Evolutionary conservation across 2,329 filamentous ascomycete species (phyloP).

Genomic region (Phialocephala sp.): DNA sequence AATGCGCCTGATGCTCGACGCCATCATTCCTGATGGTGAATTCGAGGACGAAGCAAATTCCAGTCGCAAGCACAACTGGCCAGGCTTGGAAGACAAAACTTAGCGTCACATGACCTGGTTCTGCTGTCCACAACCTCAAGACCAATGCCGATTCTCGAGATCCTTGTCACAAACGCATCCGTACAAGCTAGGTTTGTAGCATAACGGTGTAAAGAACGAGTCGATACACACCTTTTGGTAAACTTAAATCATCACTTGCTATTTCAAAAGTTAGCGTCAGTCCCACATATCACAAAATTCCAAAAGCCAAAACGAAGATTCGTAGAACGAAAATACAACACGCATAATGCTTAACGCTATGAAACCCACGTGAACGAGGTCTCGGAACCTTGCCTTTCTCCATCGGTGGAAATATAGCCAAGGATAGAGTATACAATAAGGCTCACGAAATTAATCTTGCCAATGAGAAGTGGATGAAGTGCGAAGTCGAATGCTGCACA

Average conservation of each 20-base stretch:
- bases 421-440: neutral
- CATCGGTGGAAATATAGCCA: neutral
- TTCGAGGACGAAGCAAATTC: too few species aligned
- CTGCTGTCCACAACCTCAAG: neutral
- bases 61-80: too few species aligned
- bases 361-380: too few species aligned
- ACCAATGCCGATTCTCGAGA: neutral
- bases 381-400: too few species aligned
- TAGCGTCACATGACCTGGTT: neutral
- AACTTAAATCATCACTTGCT: constrained; percentile 68
- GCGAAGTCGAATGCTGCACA: neutral
- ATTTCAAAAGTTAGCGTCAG: constrained; percentile 41
- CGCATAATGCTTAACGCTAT: too few species aligned
- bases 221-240: constrained; percentile 61
- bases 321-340: neutral
- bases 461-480: neutral
- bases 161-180: neutral
- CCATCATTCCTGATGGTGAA: too few species aligned
- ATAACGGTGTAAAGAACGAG: neutral
- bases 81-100: too few species aligned
- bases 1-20: too few species aligned
- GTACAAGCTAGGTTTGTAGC: neutral
- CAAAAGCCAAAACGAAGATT: neutral
- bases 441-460: too few species aligned
- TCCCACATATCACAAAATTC: neutral